Evolutionary conservation across 2,329 filamentous ascomycete species (phyloP).

Genomic region (Paracoccidioides brasiliensis): DNA sequence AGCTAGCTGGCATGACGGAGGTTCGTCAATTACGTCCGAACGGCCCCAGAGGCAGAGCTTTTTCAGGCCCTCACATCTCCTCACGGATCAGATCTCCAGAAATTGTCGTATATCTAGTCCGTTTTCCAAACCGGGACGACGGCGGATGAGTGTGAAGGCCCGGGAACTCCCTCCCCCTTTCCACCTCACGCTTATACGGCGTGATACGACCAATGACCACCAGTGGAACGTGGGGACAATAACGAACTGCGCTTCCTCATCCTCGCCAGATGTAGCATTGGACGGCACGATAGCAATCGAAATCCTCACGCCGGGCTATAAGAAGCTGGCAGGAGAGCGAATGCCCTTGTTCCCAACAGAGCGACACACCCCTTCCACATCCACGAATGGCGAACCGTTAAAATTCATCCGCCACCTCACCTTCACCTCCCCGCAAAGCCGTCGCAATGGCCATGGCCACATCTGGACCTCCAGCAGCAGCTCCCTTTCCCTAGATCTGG

Average conservation of each 20-base stretch:
- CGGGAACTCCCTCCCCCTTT: constrained; percentile 14
- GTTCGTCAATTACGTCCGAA: not conserved
- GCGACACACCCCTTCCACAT: constrained; percentile 5
- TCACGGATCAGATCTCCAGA: not conserved
- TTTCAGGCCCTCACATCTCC: not conserved
- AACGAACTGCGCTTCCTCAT: constrained; percentile 21
- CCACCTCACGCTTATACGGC: constrained; percentile 52
- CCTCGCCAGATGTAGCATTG: constrained; percentile 4
- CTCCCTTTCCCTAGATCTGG: not conserved
- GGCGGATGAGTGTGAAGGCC: constrained; percentile 2
- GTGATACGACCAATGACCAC: constrained; percentile 52
- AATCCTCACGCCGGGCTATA: constrained; percentile 47
- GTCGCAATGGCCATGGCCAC: not conserved
- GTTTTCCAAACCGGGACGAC: not conserved
- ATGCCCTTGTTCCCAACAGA: constrained; percentile 7
- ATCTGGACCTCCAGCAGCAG: not conserved
- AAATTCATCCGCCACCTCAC: constrained; percentile 10
- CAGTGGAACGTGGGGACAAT: constrained; percentile 68
- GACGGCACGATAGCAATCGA: constrained; percentile 37
- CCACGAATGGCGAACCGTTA: constrained; percentile 2
- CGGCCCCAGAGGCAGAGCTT: not conserved
- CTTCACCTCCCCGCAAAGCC: constrained; percentile 5
- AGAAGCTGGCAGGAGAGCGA: constrained; percentile 38
- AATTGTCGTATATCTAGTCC: not conserved
- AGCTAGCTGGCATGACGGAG: constrained; percentile 2